Evolutionary conservation across 2,329 filamentous ascomycete species (phyloP), one percentile per base, ranked within the genome.

Genomic region (Leptographium wingfieldii): DNA sequence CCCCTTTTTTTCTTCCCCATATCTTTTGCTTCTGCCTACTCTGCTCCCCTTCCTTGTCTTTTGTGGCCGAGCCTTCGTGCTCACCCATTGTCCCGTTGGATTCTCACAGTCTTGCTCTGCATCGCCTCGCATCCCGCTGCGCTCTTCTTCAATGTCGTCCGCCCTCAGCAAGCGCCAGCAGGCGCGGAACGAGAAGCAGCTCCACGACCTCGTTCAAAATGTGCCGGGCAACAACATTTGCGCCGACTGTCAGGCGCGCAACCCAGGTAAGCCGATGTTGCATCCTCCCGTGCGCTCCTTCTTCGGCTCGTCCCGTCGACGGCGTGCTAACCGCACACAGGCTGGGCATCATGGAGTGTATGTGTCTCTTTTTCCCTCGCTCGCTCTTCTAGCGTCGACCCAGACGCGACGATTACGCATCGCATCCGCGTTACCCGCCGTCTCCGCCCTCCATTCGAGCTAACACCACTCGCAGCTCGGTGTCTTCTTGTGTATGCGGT

Each of bases 271-370:
- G 84, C 73, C 33, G 54, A 61, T 27, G 57, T 43, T 33, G 55
- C 57, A 40, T 63, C 7, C 25, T 19, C 19, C 19, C 16, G 43
- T 14, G 12, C 4, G 12, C 5, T 43, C 12, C 40, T 19, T 43
- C 14, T 3, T 43, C 40, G 43, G 43, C 19, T n/a, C 43, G 43
- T 46, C 43, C 16, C 19, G 43, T n/a, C 19, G 16, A 31, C n/a
- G 0, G 25, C 19, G n/a, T 59, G 46, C 62, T 63, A 58, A 65
- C 62, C 2, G 51, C 46, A n/a, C 12, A 64, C 70, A 94, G 90
- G 85, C 76, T 96, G 92, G 92, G 91, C 92, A 73, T 95, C 90
- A 77, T 96, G 92, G 92, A 96, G 87, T 74, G 89, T 95, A 85
- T 70, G 87, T 79, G 59, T 59, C 60, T 46, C 29, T 58, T 55